phyloP scores from a whole-genome alignment of 2,329 filamentous ascomycete genomes.

The Rutstroemia sp. region DNA sequence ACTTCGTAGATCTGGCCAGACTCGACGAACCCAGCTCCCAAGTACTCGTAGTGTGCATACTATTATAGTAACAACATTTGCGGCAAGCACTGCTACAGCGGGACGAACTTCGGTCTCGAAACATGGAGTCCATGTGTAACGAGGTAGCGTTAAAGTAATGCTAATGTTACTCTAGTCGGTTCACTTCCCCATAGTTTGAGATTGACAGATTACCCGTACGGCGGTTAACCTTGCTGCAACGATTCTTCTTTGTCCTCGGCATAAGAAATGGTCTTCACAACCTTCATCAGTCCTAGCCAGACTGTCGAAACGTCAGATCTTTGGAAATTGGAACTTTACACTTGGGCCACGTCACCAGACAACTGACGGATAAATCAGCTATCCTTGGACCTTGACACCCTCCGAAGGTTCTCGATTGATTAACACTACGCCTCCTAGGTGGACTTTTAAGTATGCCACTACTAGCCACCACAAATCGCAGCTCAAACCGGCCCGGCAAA shows the following conservation, averaged over 20 bases:
- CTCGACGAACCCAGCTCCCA: too few species aligned
- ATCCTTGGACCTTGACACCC: too few species aligned
- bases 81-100: not conserved
- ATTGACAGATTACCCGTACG: not conserved
- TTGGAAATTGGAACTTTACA: too few species aligned
- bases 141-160: not conserved
- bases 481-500: not conserved
- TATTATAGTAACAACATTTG: not conserved
- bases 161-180: not conserved
- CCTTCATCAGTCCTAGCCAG: too few species aligned
- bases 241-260: too few species aligned
- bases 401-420: too few species aligned
- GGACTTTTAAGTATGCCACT: not conserved
- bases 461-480: not conserved
- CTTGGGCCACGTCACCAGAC: too few species aligned
- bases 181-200: not conserved
- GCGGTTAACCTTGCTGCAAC: not conserved
- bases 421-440: too few species aligned
- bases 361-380: too few species aligned
- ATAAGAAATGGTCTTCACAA: too few species aligned
- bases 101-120: slow-evolving; percentile 3
- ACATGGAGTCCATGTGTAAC: slow-evolving; percentile 2
- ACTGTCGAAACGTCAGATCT: too few species aligned
- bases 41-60: not conserved
- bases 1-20: not conserved